phyloP scores from a whole-genome alignment of 208 protist genomes.

The Lotmaria passim region DNA sequence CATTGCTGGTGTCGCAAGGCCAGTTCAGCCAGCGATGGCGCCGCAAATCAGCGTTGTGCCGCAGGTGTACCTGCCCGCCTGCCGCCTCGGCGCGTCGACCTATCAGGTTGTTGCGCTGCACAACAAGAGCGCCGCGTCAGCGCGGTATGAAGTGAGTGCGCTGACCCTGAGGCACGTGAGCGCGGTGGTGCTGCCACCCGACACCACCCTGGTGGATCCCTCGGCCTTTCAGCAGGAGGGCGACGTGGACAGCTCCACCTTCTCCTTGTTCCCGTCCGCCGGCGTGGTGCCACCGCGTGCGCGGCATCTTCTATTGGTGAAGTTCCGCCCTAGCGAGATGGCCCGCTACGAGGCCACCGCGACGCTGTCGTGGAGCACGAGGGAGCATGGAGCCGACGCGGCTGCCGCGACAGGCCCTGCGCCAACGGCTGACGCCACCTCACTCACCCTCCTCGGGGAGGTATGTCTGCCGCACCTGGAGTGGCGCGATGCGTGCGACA shows the following conservation, averaged over 20 bases:
- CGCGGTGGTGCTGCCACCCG: conserved; percentile 40
- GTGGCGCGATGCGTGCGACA: conserved; percentile 33
- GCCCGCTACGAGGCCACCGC: conserved; percentile 60
- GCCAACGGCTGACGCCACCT: conserved; percentile 28
- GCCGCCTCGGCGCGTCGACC: conserved; percentile 42
- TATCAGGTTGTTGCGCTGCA: conserved; percentile 72
- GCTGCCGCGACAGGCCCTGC: not conserved
- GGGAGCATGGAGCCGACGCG: conserved; percentile 12
- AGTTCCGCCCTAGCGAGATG: conserved; percentile 52
- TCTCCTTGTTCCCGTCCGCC: conserved; percentile 55
- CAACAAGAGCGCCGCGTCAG: conserved; percentile 57
- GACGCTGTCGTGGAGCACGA: conserved; percentile 48
- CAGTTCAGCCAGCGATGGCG: conserved; percentile 10
- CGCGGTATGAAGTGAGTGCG: conserved; percentile 50
- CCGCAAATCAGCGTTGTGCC: conserved; percentile 10
- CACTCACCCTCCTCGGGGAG: conserved; percentile 63
- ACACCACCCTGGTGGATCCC: conserved; percentile 3
- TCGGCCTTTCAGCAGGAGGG: conserved; percentile 11
- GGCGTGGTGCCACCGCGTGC: conserved; percentile 63
- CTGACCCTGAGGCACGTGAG: conserved; percentile 54
- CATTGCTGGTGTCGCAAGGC: not conserved
- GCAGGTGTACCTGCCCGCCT: conserved; percentile 59
- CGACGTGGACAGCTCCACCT: conserved; percentile 33
- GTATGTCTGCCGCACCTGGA: conserved; percentile 55
- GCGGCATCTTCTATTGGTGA: conserved; percentile 59